phyloP scores from a whole-genome alignment of 2,329 filamentous ascomycete species.

The Bisporella sp. region DNA sequence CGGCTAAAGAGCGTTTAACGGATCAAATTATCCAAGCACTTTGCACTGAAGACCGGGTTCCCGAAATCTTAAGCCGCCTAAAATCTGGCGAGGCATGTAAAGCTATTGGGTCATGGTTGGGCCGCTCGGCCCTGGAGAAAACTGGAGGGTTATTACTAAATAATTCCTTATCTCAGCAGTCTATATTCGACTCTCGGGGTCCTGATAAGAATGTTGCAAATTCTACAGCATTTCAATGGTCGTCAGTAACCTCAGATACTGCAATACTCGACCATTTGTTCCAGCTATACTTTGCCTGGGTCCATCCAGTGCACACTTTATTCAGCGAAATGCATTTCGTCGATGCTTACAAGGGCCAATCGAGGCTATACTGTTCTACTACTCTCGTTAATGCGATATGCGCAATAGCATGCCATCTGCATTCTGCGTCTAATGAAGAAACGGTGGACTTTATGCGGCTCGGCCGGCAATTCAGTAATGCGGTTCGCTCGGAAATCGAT shows the following conservation, averaged over 20 bases:
- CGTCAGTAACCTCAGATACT: conserved; percentile 20
- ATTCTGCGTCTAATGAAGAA: conserved; percentile 15
- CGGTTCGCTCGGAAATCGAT: conserved; percentile 17
- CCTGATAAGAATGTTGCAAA: conserved; percentile 17
- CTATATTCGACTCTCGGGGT: conserved; percentile 18
- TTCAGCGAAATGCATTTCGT: conserved; percentile 26
- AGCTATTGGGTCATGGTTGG: conserved; percentile 24
- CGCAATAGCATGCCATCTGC: conserved; percentile 27
- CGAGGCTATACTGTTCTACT: conserved; percentile 20
- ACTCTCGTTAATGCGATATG: conserved; percentile 28
- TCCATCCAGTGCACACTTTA: conserved; percentile 28
- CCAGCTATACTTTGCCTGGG: conserved; percentile 28
- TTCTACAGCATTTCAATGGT: conserved; percentile 17
- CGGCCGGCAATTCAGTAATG: conserved; percentile 20
- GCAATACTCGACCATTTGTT: conserved; percentile 25
- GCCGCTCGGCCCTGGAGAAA: conserved; percentile 16
- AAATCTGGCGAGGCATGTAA: conserved; percentile 22
- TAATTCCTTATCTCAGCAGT: conserved; percentile 21
- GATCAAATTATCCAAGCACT: conserved; percentile 25
- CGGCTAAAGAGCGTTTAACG: conserved; percentile 20
- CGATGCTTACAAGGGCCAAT: conserved; percentile 18
- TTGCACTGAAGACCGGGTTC: conserved; percentile 21
- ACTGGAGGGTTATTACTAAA: conserved; percentile 16
- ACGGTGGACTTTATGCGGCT: conserved; percentile 19
- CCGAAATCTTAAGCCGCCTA: conserved; percentile 25